A percentile compares a stretch with the other conserved stretches of the same genome.
These are phyloP conservation scores for Phytophthora lateralis DNA, from an alignment of 352 stramenopile species.

Conservation along the genomic window DNA sequence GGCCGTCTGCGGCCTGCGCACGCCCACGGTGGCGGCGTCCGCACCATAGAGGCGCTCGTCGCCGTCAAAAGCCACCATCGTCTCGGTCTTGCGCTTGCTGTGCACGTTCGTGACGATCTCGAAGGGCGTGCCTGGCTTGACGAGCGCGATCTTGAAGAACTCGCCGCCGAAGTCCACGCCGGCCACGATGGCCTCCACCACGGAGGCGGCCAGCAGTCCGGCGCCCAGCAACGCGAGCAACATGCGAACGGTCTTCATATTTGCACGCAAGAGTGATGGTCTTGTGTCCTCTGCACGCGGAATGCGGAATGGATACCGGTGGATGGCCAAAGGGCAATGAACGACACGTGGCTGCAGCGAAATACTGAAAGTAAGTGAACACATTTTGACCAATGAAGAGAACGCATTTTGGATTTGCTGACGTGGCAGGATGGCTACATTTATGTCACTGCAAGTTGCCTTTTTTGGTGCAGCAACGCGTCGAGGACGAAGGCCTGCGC, in stretches of 20 bases:
- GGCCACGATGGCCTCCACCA: slow-evolving; percentile 60
- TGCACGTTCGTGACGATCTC: slow-evolving; percentile 98
- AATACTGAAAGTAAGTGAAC: slow-evolving; percentile 20
- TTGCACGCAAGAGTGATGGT: slow-evolving; percentile 32
- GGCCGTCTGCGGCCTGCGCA: slow-evolving; percentile 92
- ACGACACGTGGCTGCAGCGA: slow-evolving; percentile 28
- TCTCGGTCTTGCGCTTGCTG: slow-evolving; percentile 98
- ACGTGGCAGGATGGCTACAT: slow-evolving; percentile 32
- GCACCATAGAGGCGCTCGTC: slow-evolving; percentile 95
- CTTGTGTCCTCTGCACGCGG: slow-evolving; percentile 16
- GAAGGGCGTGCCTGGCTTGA: slow-evolving; percentile 94
- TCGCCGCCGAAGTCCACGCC: slow-evolving; percentile 97
- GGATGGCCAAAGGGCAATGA: slow-evolving; percentile 15
- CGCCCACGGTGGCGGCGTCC: slow-evolving; percentile 92
- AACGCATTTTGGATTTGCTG: slow-evolving; percentile 13
- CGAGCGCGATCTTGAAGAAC: slow-evolving; percentile 84
- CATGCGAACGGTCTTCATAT: slow-evolving; percentile 35
- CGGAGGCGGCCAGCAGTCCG: slow-evolving; percentile 32
- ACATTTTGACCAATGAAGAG: slow-evolving; percentile 21
- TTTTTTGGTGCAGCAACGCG: slow-evolving; percentile 16
- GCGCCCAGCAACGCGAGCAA: slow-evolving; percentile 40
- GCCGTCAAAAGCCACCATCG: slow-evolving; percentile 91
- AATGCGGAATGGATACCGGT: slow-evolving; percentile 29
- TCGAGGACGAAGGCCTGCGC: slow-evolving; percentile 36
- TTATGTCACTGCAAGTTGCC: slow-evolving; percentile 20